Percentiles rank a stretch among this genome's conserved stretches.
phyloP scores from a whole-genome alignment of 768 basidiomycete species.

The Tricholoma hemisulphureum region DNA sequence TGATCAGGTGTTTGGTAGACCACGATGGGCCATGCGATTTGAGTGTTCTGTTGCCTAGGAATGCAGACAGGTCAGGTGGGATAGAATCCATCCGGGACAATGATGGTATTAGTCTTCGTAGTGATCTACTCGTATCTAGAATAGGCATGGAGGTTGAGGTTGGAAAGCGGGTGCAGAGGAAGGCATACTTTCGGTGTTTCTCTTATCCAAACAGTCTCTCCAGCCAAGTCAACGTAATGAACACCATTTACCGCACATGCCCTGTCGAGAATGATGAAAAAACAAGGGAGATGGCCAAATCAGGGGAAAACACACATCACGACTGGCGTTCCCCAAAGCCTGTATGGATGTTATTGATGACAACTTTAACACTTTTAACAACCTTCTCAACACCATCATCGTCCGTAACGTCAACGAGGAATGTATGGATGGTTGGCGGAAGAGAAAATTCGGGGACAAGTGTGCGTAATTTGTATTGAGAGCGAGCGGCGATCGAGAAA shows the following conservation, averaged over 20 bases:
- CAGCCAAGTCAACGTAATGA: constrained; percentile 86
- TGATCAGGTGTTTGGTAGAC: too few relatives aligned
- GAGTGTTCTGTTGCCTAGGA: constrained; percentile 68
- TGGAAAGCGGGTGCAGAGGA: constrained; percentile 2
- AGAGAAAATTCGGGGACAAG: constrained; percentile 49
- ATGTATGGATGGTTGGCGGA: constrained; percentile 40
- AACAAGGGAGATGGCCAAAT: background rate
- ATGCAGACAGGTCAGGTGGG: constrained; percentile 69
- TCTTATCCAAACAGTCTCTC: constrained; percentile 66
- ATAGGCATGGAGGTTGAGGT: constrained; percentile 12
- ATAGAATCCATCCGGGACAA: constrained; percentile 83
- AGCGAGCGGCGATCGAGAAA: constrained; percentile 72
- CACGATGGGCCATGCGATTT: constrained; percentile 39
- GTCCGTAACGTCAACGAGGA: constrained; percentile 62
- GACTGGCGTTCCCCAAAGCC: constrained; percentile 68
- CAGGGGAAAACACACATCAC: constrained; percentile 58
- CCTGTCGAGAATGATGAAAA: constrained; percentile 27
- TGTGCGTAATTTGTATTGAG: constrained; percentile 54
- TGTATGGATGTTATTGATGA: constrained; percentile 80
- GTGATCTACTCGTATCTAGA: constrained; percentile 78
- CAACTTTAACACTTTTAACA: constrained; percentile 59
- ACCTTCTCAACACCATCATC: constrained; percentile 50
- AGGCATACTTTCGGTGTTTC: constrained; percentile 52
- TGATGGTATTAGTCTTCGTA: constrained; percentile 64
- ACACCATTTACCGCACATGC: constrained; percentile 72